These are phyloP conservation scores for Talaromyces verruculosus DNA, from an alignment of 2,329 filamentous ascomycete genomes.

Conservation along the genomic window DNA sequence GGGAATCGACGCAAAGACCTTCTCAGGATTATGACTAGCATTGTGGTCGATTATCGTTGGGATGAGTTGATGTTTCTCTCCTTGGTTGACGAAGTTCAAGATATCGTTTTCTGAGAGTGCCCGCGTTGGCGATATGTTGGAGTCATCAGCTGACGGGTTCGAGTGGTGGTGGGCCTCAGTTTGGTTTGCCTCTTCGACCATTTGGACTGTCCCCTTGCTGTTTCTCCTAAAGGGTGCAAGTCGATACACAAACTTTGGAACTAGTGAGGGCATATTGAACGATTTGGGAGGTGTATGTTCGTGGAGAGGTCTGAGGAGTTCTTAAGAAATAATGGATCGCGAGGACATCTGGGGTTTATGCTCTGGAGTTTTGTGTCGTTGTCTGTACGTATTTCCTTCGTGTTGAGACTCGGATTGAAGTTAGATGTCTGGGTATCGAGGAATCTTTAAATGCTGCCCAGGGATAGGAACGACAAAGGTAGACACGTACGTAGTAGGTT, in stretches of 20 bases:
- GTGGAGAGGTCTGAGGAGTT: neutral
- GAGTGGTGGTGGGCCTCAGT: neutral
- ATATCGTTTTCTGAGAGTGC: neutral
- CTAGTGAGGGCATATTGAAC: neutral
- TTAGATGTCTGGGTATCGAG: too few species aligned
- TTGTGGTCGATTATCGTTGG: constrained; percentile 25
- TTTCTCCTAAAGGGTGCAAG: neutral
- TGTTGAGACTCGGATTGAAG: too few species aligned
- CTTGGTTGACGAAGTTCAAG: neutral
- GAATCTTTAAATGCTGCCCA: neutral
- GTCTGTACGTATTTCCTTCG: neutral
- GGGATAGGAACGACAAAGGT: neutral
- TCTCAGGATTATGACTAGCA: constrained; percentile 20
- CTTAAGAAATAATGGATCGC: neutral
- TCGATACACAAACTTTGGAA: neutral
- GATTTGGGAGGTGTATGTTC: neutral
- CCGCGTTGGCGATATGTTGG: neutral
- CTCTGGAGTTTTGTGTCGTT: too few species aligned
- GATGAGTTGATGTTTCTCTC: constrained; percentile 12
- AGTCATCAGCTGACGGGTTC: neutral
- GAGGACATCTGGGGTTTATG: neutral
- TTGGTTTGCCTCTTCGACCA: neutral
- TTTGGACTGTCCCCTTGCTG: neutral
- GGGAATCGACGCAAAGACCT: constrained; percentile 27
- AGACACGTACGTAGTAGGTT: neutral